Conservation (phyloP, 345 rosid species). For the Gossypium turneri region DNA sequence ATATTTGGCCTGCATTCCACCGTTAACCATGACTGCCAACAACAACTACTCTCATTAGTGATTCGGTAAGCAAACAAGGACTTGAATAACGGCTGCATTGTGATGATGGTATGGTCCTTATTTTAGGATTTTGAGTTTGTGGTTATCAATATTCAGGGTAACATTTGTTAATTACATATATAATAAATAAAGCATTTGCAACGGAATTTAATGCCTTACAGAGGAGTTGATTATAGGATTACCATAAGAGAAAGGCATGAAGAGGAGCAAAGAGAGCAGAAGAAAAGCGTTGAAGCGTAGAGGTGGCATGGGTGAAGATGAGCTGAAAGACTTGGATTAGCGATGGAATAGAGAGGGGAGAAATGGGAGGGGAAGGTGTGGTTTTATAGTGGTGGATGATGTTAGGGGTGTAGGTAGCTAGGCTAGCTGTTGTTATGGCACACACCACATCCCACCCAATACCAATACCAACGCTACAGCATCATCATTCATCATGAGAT, state of each 20-base stretch:
- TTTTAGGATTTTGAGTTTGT: too few species aligned
- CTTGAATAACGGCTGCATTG: too few species aligned
- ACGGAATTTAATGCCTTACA: too few species aligned
- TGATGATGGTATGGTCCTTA: too few species aligned
- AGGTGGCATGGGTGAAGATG: constrained; percentile 34
- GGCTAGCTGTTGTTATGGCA: neutral
- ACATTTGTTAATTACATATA: too few species aligned
- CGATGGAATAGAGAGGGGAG: neutral
- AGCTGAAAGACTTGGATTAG: too few species aligned
- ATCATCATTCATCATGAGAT: constrained; percentile 28
- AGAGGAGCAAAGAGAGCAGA: constrained; percentile 36
- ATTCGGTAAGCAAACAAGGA: neutral
- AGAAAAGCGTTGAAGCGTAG: constrained; percentile 36
- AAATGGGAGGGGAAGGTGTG: constrained; percentile 18
- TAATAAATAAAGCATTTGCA: too few species aligned
- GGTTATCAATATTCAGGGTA: too few species aligned
- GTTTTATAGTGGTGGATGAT: constrained; percentile 9
- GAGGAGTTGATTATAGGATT: neutral
- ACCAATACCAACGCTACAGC: constrained; percentile 32
- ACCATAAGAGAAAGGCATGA: constrained; percentile 37
- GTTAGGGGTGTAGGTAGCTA: neutral
- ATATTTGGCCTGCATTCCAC: constrained; percentile 25
- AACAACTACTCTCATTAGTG: neutral
- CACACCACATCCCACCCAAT: constrained; percentile 28
- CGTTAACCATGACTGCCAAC: constrained; percentile 29